phyloP scores from a whole-genome alignment of 1,139 yeast genomes.

The Yamadazyma trypodendri region DNA sequence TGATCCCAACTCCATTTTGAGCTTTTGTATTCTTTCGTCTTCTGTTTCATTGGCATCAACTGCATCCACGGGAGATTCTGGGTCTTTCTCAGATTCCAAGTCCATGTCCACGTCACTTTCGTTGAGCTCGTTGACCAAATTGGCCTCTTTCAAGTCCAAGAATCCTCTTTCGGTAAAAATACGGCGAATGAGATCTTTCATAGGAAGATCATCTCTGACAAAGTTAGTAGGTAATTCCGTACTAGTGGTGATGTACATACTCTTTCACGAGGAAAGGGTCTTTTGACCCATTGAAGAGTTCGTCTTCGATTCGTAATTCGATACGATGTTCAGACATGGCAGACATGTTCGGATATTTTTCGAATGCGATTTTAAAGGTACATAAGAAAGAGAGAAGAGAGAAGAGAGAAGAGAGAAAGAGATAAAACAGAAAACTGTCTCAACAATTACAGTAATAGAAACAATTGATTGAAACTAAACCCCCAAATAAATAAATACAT shows the following conservation, averaged over 20 bases:
- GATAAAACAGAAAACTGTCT: neutral
- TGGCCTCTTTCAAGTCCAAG: slow-evolving; percentile 55
- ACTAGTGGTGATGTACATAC: slow-evolving; percentile 33
- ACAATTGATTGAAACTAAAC: neutral
- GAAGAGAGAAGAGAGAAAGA: neutral
- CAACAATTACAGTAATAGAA: neutral
- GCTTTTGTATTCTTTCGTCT: slow-evolving; percentile 50
- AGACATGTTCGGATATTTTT: neutral
- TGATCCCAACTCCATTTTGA: slow-evolving; percentile 55
- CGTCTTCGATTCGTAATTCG: slow-evolving; percentile 15
- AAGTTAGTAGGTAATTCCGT: slow-evolving; percentile 14
- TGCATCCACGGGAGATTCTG: slow-evolving; percentile 9
- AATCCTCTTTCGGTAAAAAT: slow-evolving; percentile 42
- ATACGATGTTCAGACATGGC: slow-evolving; percentile 9
- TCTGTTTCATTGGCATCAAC: slow-evolving; percentile 11
- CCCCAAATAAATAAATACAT: neutral
- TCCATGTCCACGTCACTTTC: slow-evolving; percentile 7
- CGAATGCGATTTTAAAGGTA: slow-evolving; percentile 1
- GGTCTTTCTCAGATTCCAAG: slow-evolving; percentile 6
- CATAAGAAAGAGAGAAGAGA: neutral
- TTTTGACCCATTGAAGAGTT: slow-evolving; percentile 25
- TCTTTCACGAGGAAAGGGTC: slow-evolving; percentile 43
- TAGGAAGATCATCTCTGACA: slow-evolving; percentile 34
- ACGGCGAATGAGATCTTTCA: slow-evolving; percentile 43
- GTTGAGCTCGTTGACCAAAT: slow-evolving; percentile 30